A percentile compares a stretch with the other conserved stretches of the same genome.
phyloP scores from a whole-genome alignment of 2,329 filamentous ascomycete species.

The Oidium heveae region DNA sequence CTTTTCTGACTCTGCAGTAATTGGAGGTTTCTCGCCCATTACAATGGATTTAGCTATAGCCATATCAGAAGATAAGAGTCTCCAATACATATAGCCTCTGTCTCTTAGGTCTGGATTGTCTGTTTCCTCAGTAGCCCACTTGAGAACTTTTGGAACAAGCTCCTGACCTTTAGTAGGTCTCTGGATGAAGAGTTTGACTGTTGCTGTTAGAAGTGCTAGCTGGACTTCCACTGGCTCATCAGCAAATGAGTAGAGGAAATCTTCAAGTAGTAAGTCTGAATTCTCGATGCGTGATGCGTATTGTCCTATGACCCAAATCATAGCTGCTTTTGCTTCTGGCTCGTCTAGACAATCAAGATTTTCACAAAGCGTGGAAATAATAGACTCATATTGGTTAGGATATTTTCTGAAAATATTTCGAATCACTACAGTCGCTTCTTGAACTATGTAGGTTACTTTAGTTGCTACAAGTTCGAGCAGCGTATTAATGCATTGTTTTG shows the following conservation, averaged over 20 bases:
- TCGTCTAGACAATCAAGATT: constrained; percentile 95
- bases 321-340: constrained; percentile 62
- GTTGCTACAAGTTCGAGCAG: constrained; percentile 84
- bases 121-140: constrained; percentile 76
- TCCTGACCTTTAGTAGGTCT: constrained; percentile 80
- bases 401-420: constrained; percentile 97
- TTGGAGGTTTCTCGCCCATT: constrained; percentile 92
- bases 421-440: constrained; percentile 96
- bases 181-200: constrained; percentile 93
- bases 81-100: constrained; percentile 95
- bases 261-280: constrained; percentile 69
- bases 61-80: constrained; percentile 79
- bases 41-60: constrained; percentile 66
- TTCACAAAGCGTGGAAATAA: constrained; percentile 87
- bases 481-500: constrained; percentile 85
- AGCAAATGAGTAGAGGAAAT: constrained; percentile 81
- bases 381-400: constrained; percentile 88
- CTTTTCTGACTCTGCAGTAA: constrained; percentile 88
- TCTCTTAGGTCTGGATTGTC: constrained; percentile 96
- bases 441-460: constrained; percentile 97
- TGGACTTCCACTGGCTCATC: constrained; percentile 99
- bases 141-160: constrained; percentile 86
- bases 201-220: constrained; percentile 85
- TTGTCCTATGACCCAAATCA: constrained; percentile 98
- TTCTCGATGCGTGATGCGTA: constrained; percentile 99